These are phyloP conservation scores for Stylosanthes scabra DNA, from an alignment of 331 rosid genomes.

Conservation along the genomic window DNA sequence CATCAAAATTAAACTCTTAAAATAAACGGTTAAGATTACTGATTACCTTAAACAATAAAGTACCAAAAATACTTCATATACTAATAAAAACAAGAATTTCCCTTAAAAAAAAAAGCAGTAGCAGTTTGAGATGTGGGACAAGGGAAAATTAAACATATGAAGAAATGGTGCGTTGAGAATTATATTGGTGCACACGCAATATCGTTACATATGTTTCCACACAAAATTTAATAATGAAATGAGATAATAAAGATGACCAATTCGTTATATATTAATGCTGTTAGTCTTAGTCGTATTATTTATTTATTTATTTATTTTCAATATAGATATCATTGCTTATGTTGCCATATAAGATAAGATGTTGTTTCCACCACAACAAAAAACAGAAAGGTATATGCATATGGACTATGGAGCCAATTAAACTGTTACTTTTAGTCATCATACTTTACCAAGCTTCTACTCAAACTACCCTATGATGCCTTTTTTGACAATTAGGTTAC, in stretches of 20 bases:
- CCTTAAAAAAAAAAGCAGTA: no score
- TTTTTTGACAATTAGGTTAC: conserved; percentile 48
- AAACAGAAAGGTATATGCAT: conserved; percentile 42
- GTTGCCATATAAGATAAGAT: conserved; percentile 30
- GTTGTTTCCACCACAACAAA: conserved; percentile 35
- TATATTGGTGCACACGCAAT: conserved; percentile 29
- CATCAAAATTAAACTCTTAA: no score
- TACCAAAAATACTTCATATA: no score
- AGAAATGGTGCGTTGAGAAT: conserved; percentile 21
- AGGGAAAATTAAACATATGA: neutral
- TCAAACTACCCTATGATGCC: conserved; percentile 44
- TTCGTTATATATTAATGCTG: conserved; percentile 22
- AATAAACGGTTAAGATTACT: no score
- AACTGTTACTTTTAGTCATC: neutral
- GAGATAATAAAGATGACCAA: conserved; percentile 26
- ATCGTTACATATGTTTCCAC: neutral
- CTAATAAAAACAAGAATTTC: no score
- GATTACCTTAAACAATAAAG: no score
- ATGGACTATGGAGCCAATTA: conserved; percentile 34
- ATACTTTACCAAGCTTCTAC: conserved; percentile 58
- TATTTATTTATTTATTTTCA: conserved; percentile 22
- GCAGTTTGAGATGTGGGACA: conserved; percentile 27
- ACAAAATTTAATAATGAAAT: conserved; percentile 16
- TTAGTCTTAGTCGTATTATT: neutral
- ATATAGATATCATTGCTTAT: conserved; percentile 35